These are phyloP conservation scores for Malassezia furfur DNA, from an alignment of 1,284 basidiomycete species.

Conservation along the genomic window DNA sequence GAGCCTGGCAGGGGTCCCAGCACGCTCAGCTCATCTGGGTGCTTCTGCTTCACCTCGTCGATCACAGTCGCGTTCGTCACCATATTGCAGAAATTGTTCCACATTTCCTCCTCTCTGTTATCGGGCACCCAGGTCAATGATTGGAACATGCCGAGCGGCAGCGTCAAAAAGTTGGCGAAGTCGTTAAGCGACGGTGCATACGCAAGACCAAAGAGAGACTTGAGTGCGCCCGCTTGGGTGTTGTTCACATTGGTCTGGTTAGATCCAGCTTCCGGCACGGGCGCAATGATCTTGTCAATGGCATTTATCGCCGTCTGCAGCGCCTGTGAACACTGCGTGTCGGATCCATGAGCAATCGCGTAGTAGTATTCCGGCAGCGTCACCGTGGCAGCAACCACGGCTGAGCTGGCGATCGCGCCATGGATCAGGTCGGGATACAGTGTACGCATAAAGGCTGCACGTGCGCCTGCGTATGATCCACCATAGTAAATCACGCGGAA, in stretches of 20 bases:
- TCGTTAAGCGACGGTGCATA: conserved; percentile 27
- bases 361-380: conserved; percentile 46
- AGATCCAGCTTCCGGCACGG: conserved; percentile 28
- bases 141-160: conserved; percentile 37
- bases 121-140: neutral
- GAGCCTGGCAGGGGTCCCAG: neutral
- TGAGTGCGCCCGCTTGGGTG: conserved; percentile 19
- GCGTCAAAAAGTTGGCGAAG: conserved; percentile 33
- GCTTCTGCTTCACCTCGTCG: neutral
- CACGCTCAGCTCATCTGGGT: neutral
- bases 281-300: conserved; percentile 35
- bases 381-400: conserved; percentile 40
- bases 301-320: conserved; percentile 54
- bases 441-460: conserved; percentile 80
- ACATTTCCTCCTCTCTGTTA: neutral
- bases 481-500: conserved; percentile 81
- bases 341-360: conserved; percentile 66
- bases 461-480: conserved; percentile 72
- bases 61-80: neutral
- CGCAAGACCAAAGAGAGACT: conserved; percentile 26
- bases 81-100: neutral
- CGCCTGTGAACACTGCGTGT: conserved; percentile 61
- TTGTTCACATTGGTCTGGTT: conserved; percentile 25
- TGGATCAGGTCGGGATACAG: conserved; percentile 78
- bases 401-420: conserved; percentile 72